Base-by-base conservation (phyloP, 148 eudicot species). In the Persicaria tinctoria region DNA sequence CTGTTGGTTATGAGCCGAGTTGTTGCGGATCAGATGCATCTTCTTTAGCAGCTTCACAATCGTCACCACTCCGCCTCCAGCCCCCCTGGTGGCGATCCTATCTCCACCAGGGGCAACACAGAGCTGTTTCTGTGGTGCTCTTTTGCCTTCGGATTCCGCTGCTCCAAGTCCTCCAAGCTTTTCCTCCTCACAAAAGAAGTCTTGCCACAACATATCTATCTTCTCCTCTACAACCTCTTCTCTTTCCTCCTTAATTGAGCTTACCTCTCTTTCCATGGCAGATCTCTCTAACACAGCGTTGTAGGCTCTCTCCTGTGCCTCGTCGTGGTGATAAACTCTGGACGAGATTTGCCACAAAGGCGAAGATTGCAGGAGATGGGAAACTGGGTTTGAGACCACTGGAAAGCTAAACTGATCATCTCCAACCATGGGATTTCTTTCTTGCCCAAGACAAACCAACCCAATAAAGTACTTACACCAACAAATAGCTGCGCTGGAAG, bases 151-250 rank as follows among this genome's bases (percentile, higher is more conserved):
- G n/a, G 18, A 27, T 64, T 57, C 77, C 69, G 44, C 53, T 74
- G 45, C 8, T 18, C 48, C 44, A 46, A 53, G 47, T 51, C 38
- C 18, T 51, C 38, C 18, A 27, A 50, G 38, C 44, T 77, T 55
- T 32, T 71, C 68, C 12, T 79, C 79, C 27, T 76, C 64, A 71
- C 72, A 76, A 75, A 80, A 78, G 48, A 83, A 83, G 70, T 83
- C 78, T 49, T 83, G 81, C 85, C 85, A 83, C 75, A 83, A 78
- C 57, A 66, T 74, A 73, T 83, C 85, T 80, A 83, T 83, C 20
- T 77, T 83, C 44, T 80, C 83, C 63, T 80, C 85, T 45, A 70
- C 45, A 68, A 48, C 51, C 60, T 63, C n/a, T 13, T 79, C 82
- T 59, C 2, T 20, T 18, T 8, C 64, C 20, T 59, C 11, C 11